Evolutionary conservation across 805 yeast genomes (phyloP), one percentile per base, ranked within the genome.

Genomic region (Hanseniaspora lindneri): DNA sequence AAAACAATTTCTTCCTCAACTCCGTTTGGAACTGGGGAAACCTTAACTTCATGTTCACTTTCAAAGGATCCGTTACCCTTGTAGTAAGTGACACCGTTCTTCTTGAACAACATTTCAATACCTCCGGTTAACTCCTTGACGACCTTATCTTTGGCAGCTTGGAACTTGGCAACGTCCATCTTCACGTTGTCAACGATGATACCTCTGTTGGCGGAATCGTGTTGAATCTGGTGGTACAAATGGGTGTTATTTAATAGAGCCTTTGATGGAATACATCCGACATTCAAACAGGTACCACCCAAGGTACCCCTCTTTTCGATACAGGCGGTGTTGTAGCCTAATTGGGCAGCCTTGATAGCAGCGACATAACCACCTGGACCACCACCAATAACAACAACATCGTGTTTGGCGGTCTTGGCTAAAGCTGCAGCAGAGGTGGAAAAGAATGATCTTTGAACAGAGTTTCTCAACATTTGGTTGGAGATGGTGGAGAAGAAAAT

Each of bases 361-460:
- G 96, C 97, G 59, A 92, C 92, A 66, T 92, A 92, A 54, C 99
- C 99, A 67, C 97, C 99, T 57, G 99, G 99, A 52, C 99, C 99
- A 60, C 96, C 97, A 58, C 99, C 99, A 62, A 92, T 83, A 58
- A 92, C 85, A 49, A 89, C 94, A 49, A 92, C 77, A 61, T 92
- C 97, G 64, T 85, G 92, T 62, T 80, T 80, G 59, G 70, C 58
- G 42, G 55, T 55, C 17, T 57, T 57, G 28, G 63, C 56, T 41
- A 54, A 43, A 52, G 51, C 47, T 3, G n/a, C 28, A 24, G 52
- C 44, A n/a, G 54, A 29, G 21, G 51, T 44, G 39, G 51, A 49
- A 23, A 49, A 49, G 21, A 49, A 49, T 19, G 42, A 35, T 49
- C 41, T 49, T 40, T 49, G 47, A 42, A 32, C 30, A 33, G 51